Conservation (phyloP, 148 eudicot genomes). For the Amaranthus hypochondriacus region DNA sequence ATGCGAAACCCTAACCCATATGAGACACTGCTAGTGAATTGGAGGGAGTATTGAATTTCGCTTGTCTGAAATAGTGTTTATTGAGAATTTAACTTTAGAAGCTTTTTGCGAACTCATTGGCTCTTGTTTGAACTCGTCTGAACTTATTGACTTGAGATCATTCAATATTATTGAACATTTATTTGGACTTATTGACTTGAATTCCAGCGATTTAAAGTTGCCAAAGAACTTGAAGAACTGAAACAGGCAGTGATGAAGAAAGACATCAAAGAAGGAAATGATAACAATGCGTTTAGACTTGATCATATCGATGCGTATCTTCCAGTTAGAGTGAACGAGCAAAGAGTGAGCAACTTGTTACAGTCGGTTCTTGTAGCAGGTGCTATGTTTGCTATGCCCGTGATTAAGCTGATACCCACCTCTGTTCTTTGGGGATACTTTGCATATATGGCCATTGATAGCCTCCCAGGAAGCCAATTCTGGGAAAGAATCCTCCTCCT, state of each 20-base stretch:
- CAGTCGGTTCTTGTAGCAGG: conserved; percentile 62
- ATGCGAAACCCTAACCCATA: no score
- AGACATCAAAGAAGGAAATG: conserved; percentile 38
- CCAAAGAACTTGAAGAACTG: conserved; percentile 37
- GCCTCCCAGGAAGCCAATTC: conserved; percentile 83
- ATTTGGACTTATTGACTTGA: no score
- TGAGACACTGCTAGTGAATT: no score
- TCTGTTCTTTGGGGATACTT: conserved; percentile 96
- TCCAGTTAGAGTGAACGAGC: conserved; percentile 84
- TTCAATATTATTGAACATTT: no score
- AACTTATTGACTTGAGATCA: no score
- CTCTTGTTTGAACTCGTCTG: no score
- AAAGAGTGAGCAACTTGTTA: conserved; percentile 70
- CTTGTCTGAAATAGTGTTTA: no score
- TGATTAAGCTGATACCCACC: conserved; percentile 68
- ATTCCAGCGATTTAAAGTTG: conserved; percentile 33
- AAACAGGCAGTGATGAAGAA: conserved; percentile 58
- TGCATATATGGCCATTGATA: conserved; percentile 83
- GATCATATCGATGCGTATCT: conserved; percentile 67
- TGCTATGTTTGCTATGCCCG: conserved; percentile 62
- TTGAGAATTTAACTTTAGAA: no score
- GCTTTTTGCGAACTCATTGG: no score
- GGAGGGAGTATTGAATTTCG: no score
- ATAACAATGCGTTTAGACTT: conserved; percentile 38
- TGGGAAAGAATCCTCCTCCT: conserved; percentile 77